These are phyloP conservation scores for Naegleria lovaniensis DNA, from an alignment of 208 protist species.

Conservation along the genomic window DNA sequence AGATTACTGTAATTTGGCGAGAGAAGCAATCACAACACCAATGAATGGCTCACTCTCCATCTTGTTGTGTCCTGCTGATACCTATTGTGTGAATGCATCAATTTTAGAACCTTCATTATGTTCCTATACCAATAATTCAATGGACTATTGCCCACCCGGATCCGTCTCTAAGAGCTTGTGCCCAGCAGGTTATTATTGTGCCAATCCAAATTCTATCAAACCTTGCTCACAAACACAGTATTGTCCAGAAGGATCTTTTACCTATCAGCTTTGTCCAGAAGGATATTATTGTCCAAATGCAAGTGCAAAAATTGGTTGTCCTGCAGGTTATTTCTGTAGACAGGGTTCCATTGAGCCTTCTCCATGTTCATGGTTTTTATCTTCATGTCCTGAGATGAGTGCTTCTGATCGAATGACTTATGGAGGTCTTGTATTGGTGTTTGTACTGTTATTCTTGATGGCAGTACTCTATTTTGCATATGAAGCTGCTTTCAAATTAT, in stretches of 20 bases:
- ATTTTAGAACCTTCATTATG: background rate
- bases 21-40: background rate
- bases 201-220: background rate
- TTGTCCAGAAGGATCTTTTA: slow-evolving; percentile 6
- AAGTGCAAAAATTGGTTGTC: background rate
- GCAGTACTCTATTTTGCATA: background rate
- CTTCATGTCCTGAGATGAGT: background rate
- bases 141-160: slow-evolving; percentile 9
- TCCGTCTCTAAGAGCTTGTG: background rate
- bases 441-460: background rate
- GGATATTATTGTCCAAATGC: slow-evolving; percentile 36
- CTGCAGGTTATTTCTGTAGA: slow-evolving; percentile 2
- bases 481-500: background rate
- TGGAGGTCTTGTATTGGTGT: background rate
- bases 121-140: background rate
- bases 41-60: background rate
- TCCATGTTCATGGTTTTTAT: slow-evolving; percentile 5
- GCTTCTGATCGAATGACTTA: background rate
- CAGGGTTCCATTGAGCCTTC: background rate
- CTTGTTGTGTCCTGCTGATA: background rate
- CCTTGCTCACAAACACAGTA: background rate
- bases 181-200: slow-evolving; percentile 30
- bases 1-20: background rate
- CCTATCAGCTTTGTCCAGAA: background rate
- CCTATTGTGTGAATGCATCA: background rate